phyloP scores from a whole-genome alignment of 2,329 filamentous ascomycete species.

The Colletotrichum sidae region DNA sequence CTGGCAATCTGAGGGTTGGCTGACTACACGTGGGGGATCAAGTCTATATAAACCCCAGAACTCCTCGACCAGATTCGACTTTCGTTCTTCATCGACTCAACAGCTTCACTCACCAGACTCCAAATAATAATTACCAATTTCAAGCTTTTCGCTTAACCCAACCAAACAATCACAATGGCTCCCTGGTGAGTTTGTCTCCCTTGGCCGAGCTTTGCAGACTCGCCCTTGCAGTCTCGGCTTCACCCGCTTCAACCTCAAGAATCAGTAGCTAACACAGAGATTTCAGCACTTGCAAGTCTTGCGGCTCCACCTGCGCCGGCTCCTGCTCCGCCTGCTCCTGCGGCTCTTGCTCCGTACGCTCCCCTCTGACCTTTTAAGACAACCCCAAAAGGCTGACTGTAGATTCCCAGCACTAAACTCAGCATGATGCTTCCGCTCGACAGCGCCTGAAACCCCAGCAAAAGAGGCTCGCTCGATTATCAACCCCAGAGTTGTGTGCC shows the following conservation, averaged over 20 bases:
- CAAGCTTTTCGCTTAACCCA: slow-evolving; percentile 29
- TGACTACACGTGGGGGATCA: slow-evolving; percentile 27
- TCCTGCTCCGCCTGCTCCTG: slow-evolving; percentile 37
- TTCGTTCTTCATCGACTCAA: slow-evolving; percentile 25
- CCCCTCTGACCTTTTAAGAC: no score
- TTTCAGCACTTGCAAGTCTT: slow-evolving; percentile 37
- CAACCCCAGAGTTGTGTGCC: slow-evolving; percentile 30
- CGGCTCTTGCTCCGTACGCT: slow-evolving; percentile 37
- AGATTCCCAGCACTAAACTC: slow-evolving; percentile 26
- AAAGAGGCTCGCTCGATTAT: slow-evolving; percentile 32
- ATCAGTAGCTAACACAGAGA: not conserved
- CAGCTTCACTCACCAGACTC: slow-evolving; percentile 17
- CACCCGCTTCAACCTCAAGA: not conserved
- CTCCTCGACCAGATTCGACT: not conserved
- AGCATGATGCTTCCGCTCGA: slow-evolving; percentile 20
- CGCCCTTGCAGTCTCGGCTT: not conserved
- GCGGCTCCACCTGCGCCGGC: slow-evolving; percentile 38
- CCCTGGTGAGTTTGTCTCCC: slow-evolving; percentile 32
- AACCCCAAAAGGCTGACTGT: not conserved
- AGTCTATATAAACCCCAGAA: slow-evolving; percentile 28
- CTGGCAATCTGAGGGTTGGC: slow-evolving; percentile 27
- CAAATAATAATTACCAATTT: slow-evolving; percentile 22
- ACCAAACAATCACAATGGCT: slow-evolving; percentile 33
- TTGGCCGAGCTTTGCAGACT: not conserved
- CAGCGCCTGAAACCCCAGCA: slow-evolving; percentile 1